Percentiles rank a stretch among this genome's conserved stretches.
Evolutionary conservation across 2,329 filamentous ascomycete species (phyloP).

Genomic region (Cladobotryum protrusum): DNA sequence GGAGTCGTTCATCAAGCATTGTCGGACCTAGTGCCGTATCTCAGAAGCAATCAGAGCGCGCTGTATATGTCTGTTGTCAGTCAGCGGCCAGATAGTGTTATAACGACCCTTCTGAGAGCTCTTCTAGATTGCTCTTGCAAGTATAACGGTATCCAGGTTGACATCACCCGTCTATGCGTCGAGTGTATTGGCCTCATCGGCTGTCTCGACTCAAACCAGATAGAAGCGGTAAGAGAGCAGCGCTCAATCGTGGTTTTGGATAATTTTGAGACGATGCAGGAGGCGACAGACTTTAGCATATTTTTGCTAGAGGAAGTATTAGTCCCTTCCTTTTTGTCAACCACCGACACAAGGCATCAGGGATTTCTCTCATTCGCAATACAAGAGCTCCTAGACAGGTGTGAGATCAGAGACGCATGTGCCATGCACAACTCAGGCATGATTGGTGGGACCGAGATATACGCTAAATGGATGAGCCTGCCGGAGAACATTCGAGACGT

Average conservation of each 20-base stretch:
- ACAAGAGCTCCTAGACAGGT: conserved; percentile 79
- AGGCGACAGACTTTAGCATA: conserved; percentile 79
- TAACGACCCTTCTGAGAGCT: conserved; percentile 65
- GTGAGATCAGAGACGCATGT: conserved; percentile 60
- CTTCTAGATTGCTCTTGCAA: conserved; percentile 81
- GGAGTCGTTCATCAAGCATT: conserved; percentile 80
- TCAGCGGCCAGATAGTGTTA: conserved; percentile 73
- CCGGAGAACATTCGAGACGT: conserved; percentile 73
- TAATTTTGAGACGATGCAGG: conserved; percentile 73
- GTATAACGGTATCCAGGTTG: conserved; percentile 61
- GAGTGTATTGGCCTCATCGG: conserved; percentile 84
- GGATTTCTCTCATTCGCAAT: conserved; percentile 91
- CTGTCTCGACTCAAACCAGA: conserved; percentile 82
- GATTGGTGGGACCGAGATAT: conserved; percentile 51
- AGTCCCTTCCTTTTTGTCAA: conserved; percentile 85
- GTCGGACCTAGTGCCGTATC: conserved; percentile 66
- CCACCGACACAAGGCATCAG: conserved; percentile 79
- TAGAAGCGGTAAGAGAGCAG: conserved; percentile 73
- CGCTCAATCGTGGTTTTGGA: conserved; percentile 78
- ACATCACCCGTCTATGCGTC: conserved; percentile 68
- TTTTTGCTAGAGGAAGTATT: conserved; percentile 82
- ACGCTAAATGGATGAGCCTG: conserved; percentile 70
- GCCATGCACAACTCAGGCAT: conserved; percentile 33
- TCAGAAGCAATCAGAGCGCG: conserved; percentile 67
- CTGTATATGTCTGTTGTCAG: conserved; percentile 74